Evolutionary conservation across 108 stramenopile species (phyloP).

Genomic region (Cyclotella atomus): DNA sequence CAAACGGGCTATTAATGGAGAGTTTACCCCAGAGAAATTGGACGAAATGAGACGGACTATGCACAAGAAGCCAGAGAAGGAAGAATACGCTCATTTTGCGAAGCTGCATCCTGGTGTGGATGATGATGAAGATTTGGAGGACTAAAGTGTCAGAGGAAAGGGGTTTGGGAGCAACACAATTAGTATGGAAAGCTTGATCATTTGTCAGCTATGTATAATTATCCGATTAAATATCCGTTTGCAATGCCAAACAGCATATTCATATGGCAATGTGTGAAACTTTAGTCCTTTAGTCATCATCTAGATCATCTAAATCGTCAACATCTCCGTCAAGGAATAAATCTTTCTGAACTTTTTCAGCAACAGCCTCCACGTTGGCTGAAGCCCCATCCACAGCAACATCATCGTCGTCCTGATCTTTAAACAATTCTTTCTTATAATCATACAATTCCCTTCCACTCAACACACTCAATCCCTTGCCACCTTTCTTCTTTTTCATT

Average conservation of each 20-base stretch:
- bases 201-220: too few species aligned
- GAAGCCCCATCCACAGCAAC: constrained; percentile 11
- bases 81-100: constrained; percentile 69
- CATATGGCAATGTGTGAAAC: too few species aligned
- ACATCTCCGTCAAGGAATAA: constrained; percentile 87
- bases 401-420: constrained; percentile 69
- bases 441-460: constrained; percentile 85
- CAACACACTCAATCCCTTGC: constrained; percentile 86
- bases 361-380: constrained; percentile 57
- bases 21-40: constrained; percentile 82
- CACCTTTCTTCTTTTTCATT: constrained; percentile 93
- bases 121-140: constrained; percentile 66
- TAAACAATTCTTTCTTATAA: constrained; percentile 85
- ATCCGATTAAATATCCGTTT: too few species aligned
- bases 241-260: too few species aligned
- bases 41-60: constrained; percentile 63
- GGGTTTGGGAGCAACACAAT: constrained; percentile 1
- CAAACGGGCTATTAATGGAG: constrained; percentile 75
- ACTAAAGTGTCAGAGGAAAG: constrained; percentile 4
- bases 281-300: constrained; percentile 73
- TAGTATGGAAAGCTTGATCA: too few species aligned
- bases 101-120: constrained; percentile 80
- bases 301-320: constrained; percentile 87
- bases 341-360: constrained; percentile 71
- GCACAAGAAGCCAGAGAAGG: constrained; percentile 42